Evolutionary conservation across 805 yeast genomes (phyloP).

Genomic region (Yamadazyma sp.): DNA sequence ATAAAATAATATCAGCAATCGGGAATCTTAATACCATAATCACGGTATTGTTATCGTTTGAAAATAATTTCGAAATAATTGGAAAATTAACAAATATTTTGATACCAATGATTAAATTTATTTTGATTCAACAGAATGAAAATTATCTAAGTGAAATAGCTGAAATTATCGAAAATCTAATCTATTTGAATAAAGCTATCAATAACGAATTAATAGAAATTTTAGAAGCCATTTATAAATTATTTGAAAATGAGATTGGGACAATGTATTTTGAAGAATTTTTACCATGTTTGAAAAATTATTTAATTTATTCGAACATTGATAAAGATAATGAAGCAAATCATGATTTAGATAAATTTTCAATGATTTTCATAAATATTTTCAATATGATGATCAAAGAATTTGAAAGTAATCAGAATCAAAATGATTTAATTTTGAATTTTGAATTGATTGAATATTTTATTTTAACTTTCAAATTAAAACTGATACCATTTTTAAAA

Average conservation of each 20-base stretch:
- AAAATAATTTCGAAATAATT: slow-evolving; percentile 70
- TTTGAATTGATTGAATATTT: slow-evolving; percentile 66
- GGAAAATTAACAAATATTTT: slow-evolving; percentile 62
- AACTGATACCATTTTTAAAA: slow-evolving; percentile 6
- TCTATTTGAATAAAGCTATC: slow-evolving; percentile 33
- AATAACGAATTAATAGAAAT: slow-evolving; percentile 75
- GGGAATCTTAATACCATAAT: slow-evolving; percentile 81
- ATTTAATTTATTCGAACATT: slow-evolving; percentile 43
- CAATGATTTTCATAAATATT: slow-evolving; percentile 48
- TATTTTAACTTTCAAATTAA: slow-evolving; percentile 51
- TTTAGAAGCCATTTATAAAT: slow-evolving; percentile 46
- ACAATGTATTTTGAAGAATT: slow-evolving; percentile 73
- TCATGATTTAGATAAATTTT: slow-evolving; percentile 18
- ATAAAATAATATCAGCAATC: slow-evolving; percentile 76
- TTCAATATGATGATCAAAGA: slow-evolving; percentile 18
- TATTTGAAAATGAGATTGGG: slow-evolving; percentile 40
- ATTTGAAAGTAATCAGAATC: slow-evolving; percentile 51
- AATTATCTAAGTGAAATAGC: slow-evolving; percentile 76
- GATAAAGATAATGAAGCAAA: slow-evolving; percentile 10
- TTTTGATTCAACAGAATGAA: slow-evolving; percentile 61
- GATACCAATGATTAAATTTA: slow-evolving; percentile 64
- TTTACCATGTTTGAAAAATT: slow-evolving; percentile 70
- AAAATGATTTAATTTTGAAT: slow-evolving; percentile 54
- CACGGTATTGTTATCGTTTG: slow-evolving; percentile 78
- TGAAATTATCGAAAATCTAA: slow-evolving; percentile 58